A percentile compares a stretch with the other conserved stretches of the same genome.
These are phyloP conservation scores for Tilletia caries DNA, from an alignment of 1,284 basidiomycete species.

Conservation along the genomic window DNA sequence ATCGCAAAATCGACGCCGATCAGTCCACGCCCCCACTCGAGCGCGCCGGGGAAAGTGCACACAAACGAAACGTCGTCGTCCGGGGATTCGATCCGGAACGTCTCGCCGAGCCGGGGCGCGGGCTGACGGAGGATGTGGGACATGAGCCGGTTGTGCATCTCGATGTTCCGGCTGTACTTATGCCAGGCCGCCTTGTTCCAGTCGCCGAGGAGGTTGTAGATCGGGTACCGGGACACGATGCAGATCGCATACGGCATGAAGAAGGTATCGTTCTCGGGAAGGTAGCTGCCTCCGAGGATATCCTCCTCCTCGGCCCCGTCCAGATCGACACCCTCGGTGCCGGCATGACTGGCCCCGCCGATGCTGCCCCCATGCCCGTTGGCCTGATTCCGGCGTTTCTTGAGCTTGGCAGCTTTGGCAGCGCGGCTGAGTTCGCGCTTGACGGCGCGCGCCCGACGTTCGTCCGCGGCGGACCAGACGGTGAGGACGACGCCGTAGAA, in stretches of 20 bases:
- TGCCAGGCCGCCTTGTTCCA: constrained; percentile 53
- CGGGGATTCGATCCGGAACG: constrained; percentile 34
- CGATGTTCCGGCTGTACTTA: constrained; percentile 53
- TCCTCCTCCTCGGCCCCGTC: constrained; percentile 18
- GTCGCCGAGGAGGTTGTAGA: constrained; percentile 52
- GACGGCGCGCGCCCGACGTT: constrained; percentile 39
- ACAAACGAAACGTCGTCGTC: constrained; percentile 50
- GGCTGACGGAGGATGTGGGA: constrained; percentile 50
- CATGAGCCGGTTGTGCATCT: constrained; percentile 54
- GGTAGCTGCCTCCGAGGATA: constrained; percentile 25
- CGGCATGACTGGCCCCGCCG: constrained; percentile 22
- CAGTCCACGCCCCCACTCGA: constrained; percentile 56
- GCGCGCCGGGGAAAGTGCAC: constrained; percentile 54
- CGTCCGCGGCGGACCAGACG: constrained; percentile 42
- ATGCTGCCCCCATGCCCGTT: constrained; percentile 17
- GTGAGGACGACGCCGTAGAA: constrained; percentile 44
- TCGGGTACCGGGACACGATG: constrained; percentile 47
- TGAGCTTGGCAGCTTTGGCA: constrained; percentile 7
- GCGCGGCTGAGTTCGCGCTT: constrained; percentile 37
- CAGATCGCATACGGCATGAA: constrained; percentile 52
- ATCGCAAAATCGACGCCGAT: constrained; percentile 69
- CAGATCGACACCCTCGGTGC: background rate
- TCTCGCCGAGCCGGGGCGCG: constrained; percentile 46
- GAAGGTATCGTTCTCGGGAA: constrained; percentile 43
- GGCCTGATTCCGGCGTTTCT: constrained; percentile 20